These are phyloP conservation scores for Cerioporus squamosus DNA, from an alignment of 1,284 basidiomycete species.

Conservation along the genomic window DNA sequence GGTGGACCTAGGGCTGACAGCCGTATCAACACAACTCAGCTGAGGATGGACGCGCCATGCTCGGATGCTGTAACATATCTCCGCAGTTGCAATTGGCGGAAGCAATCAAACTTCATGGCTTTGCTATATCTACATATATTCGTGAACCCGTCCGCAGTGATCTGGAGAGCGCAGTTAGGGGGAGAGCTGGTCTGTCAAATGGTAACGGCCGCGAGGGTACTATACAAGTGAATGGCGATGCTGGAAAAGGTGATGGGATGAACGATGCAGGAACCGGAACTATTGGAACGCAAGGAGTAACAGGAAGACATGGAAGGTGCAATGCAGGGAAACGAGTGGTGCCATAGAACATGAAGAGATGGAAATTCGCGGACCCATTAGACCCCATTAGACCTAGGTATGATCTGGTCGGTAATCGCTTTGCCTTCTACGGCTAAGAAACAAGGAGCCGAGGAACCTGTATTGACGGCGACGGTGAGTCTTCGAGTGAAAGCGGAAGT, in stretches of 20 bases:
- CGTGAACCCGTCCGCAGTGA: not conserved
- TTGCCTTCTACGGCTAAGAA: constrained; percentile 63
- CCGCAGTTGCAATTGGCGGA: not conserved
- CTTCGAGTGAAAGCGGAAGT: not conserved
- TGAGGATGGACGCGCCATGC: constrained; percentile 4
- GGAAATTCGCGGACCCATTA: not conserved
- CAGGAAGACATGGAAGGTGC: not conserved
- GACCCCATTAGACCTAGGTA: not conserved
- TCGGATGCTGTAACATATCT: not conserved
- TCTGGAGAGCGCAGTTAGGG: not conserved
- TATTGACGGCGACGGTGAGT: constrained; percentile 28
- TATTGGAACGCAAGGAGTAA: not conserved
- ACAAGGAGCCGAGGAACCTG: constrained; percentile 54
- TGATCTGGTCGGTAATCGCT: constrained; percentile 25
- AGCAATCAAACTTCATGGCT: not conserved
- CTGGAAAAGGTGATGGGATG: not conserved
- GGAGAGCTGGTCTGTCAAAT: not conserved
- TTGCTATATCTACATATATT: not conserved
- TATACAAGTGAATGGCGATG: not conserved
- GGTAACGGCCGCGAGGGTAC: not conserved
- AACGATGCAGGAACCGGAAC: not conserved
- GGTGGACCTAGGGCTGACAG: constrained; percentile 31
- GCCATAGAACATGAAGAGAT: not conserved
- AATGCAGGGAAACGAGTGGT: not conserved
- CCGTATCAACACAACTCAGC: constrained; percentile 20